A percentile compares a stretch with the other conserved stretches of the same genome.
phyloP scores from a whole-genome alignment of 805 yeast species.

The Wickerhamiella brachini region DNA sequence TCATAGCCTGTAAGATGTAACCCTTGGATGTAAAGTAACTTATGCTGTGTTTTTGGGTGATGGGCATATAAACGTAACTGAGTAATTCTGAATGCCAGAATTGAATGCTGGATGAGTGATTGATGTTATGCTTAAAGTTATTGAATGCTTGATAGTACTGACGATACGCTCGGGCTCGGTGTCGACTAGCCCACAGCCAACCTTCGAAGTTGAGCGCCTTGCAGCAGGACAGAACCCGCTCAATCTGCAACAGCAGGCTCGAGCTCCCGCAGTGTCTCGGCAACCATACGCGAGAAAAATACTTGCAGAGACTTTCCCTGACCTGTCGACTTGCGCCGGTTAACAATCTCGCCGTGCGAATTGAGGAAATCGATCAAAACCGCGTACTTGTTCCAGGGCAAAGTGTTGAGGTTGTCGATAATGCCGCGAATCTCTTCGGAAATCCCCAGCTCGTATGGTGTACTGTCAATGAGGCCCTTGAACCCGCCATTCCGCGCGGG shows the following conservation, averaged over 20 bases:
- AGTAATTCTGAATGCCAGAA: no score
- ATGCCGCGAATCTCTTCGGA: slow-evolving; percentile 29
- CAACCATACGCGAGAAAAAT: slow-evolving; percentile 9
- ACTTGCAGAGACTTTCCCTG: slow-evolving; percentile 21
- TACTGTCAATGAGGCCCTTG: slow-evolving; percentile 10
- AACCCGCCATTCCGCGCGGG: slow-evolving; percentile 1
- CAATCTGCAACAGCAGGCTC: no score
- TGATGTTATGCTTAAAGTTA: no score
- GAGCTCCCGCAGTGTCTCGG: background rate
- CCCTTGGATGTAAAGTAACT: slow-evolving; percentile 4
- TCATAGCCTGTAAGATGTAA: no score
- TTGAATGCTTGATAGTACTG: no score
- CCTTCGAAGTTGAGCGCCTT: no score
- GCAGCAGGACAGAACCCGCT: no score
- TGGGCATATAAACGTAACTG: no score
- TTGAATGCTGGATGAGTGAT: no score
- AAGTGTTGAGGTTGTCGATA: slow-evolving; percentile 39
- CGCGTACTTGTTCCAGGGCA: slow-evolving; percentile 69
- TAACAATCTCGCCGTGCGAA: slow-evolving; percentile 79
- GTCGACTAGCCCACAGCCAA: no score
- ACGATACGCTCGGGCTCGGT: no score
- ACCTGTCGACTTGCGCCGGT: slow-evolving; percentile 30
- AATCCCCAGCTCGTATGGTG: slow-evolving; percentile 19
- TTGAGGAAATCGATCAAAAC: slow-evolving; percentile 58
- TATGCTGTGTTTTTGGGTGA: background rate